These are phyloP conservation scores for Cairneyella variabilis DNA, from an alignment of 495 filamentous ascomycete species.

Conservation along the genomic window DNA sequence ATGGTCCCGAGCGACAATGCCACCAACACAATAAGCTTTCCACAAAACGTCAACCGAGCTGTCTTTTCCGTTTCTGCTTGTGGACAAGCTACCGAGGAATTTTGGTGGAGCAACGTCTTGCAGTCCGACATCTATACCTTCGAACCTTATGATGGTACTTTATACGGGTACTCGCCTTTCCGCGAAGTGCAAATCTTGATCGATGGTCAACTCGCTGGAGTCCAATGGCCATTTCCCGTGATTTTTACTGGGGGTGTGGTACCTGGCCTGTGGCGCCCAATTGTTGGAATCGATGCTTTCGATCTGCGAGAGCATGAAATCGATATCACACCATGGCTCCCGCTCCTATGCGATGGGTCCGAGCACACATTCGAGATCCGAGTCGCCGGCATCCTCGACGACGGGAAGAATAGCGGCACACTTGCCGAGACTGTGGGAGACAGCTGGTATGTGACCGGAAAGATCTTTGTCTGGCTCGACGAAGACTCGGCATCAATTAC, in stretches of 20 bases:
- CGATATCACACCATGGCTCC: constrained; percentile 77
- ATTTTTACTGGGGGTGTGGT: constrained; percentile 88
- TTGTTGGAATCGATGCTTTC: constrained; percentile 82
- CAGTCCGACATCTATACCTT: constrained; percentile 61
- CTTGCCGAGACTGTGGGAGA: constrained; percentile 60
- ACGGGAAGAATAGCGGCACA: constrained; percentile 33
- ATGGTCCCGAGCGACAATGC: constrained; percentile 63
- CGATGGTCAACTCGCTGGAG: constrained; percentile 71
- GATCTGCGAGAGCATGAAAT: constrained; percentile 80
- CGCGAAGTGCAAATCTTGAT: constrained; percentile 80
- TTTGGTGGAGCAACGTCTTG: constrained; percentile 88
- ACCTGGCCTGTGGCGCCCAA: constrained; percentile 77
- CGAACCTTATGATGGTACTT: constrained; percentile 43
- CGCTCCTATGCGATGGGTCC: constrained; percentile 59
- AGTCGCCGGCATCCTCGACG: constrained; percentile 59
- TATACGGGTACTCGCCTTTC: constrained; percentile 74
- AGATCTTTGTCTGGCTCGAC: constrained; percentile 73
- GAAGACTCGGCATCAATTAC: constrained; percentile 40
- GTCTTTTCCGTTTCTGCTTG: constrained; percentile 73
- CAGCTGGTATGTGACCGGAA: constrained; percentile 81
- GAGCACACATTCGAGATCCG: constrained; percentile 69
- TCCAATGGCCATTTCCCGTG: constrained; percentile 80
- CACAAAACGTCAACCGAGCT: constrained; percentile 61
- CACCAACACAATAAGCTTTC: constrained; percentile 53
- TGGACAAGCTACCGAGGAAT: constrained; percentile 77